phyloP scores from a whole-genome alignment of 306 rosid genomes.

The Arachis stenosperma region DNA sequence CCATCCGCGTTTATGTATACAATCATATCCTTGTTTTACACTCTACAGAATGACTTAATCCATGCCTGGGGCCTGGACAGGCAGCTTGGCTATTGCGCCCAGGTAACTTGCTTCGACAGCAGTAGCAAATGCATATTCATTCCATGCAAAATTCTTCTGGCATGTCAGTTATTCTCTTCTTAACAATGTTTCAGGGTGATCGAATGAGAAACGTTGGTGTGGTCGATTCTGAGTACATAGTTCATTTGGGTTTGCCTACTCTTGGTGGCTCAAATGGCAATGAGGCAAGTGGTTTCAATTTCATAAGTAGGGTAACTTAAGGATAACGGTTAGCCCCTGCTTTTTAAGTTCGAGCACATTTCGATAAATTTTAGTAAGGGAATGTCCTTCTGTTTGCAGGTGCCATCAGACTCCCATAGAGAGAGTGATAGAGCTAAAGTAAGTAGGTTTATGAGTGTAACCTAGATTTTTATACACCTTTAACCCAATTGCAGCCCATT shows the following conservation, averaged over 20 bases:
- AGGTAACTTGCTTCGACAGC: slow-evolving; percentile 50
- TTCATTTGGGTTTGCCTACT: slow-evolving; percentile 87
- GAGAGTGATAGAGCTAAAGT: slow-evolving; percentile 63
- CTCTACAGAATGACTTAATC: slow-evolving; percentile 84
- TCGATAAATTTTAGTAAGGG: not conserved
- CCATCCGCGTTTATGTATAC: slow-evolving; percentile 29
- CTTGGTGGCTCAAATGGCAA: slow-evolving; percentile 68
- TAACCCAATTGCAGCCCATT: slow-evolving; percentile 30
- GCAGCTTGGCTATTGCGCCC: slow-evolving; percentile 93
- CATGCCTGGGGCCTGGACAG: slow-evolving; percentile 96
- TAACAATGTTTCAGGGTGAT: slow-evolving; percentile 69
- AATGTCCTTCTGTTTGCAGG: slow-evolving; percentile 53
- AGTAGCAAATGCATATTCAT: slow-evolving; percentile 19
- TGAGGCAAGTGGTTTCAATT: slow-evolving; percentile 54
- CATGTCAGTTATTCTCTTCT: slow-evolving; percentile 30
- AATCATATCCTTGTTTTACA: slow-evolving; percentile 6
- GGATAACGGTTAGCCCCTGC: not conserved
- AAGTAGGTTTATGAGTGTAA: slow-evolving; percentile 19
- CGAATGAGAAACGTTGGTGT: slow-evolving; percentile 76
- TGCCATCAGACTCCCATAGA: slow-evolving; percentile 30
- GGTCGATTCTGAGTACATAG: slow-evolving; percentile 80
- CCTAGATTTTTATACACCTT: slow-evolving; percentile 1
- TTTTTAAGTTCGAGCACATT: not conserved
- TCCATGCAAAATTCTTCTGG: not conserved
- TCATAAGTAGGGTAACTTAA: slow-evolving; percentile 2